phyloP scores from a whole-genome alignment of 345 rosid species.

The Eutrema yunnanense region DNA sequence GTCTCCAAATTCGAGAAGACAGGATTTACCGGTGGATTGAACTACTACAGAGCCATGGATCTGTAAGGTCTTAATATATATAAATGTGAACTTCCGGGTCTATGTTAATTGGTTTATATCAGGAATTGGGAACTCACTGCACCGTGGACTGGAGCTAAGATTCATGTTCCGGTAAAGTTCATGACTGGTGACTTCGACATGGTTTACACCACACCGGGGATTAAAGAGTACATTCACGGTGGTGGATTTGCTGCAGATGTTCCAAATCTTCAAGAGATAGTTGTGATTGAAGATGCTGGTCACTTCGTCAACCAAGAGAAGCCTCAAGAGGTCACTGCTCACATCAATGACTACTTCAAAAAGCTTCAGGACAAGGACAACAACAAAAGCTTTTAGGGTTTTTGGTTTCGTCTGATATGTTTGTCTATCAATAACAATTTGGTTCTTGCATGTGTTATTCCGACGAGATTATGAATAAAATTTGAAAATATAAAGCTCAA shows the following conservation, averaged over 20 bases:
- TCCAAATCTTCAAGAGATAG: slow-evolving; percentile 45
- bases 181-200: slow-evolving; percentile 56
- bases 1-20: slow-evolving; percentile 36
- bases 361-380: slow-evolving; percentile 26
- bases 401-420: background rate
- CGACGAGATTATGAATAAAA: background rate
- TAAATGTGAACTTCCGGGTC: background rate
- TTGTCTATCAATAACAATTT: background rate
- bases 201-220: slow-evolving; percentile 56
- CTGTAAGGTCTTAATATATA: slow-evolving; percentile 35
- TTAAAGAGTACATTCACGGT: slow-evolving; percentile 49
- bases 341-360: slow-evolving; percentile 46
- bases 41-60: slow-evolving; percentile 76
- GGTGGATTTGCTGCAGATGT: slow-evolving; percentile 48
- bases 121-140: slow-evolving; percentile 83
- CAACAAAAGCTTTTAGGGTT: background rate
- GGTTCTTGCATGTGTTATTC: background rate
- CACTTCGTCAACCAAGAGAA: slow-evolving; percentile 74
- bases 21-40: slow-evolving; percentile 70
- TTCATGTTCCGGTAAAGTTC: slow-evolving; percentile 64
- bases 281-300: slow-evolving; percentile 58
- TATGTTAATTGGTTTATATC: background rate
- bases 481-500: background rate
- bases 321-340: slow-evolving; percentile 49
- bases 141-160: slow-evolving; percentile 49